Evolutionary conservation across 228 moss, liverwort and hornwort species (phyloP).

Genomic region (Sphagnum fallax): DNA sequence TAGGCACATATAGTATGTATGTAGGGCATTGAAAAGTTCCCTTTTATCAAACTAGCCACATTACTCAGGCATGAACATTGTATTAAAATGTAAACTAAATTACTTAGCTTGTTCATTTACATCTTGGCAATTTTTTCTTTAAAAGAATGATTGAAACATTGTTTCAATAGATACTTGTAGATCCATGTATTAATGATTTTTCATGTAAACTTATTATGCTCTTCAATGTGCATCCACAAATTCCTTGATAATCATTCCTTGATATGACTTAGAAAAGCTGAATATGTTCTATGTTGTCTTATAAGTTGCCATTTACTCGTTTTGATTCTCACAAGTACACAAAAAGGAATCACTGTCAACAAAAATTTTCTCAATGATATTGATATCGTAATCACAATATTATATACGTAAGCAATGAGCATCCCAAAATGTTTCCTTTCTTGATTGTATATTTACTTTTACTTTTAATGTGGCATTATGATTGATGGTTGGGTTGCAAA

Average conservation of each 20-base stretch:
- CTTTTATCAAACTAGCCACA: too few species aligned
- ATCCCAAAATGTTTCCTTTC: background rate
- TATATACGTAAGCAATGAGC: slow-evolving; percentile 29
- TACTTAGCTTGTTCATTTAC: too few species aligned
- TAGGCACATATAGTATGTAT: too few species aligned
- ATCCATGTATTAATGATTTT: too few species aligned
- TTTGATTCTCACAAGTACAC: slow-evolving; percentile 20
- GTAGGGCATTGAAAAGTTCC: too few species aligned
- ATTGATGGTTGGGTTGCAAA: background rate
- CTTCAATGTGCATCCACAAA: background rate
- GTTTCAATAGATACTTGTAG: too few species aligned
- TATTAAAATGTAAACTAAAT: too few species aligned
- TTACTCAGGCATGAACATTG: too few species aligned
- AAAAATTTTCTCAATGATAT: accelerated
- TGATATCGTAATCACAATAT: slow-evolving; percentile 13
- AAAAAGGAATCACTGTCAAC: too few species aligned
- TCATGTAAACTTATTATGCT: background rate
- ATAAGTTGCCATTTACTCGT: slow-evolving; percentile 17
- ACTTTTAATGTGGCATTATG: background rate
- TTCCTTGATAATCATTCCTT: slow-evolving; percentile 5
- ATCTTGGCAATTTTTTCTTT: too few species aligned
- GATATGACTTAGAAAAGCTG: slow-evolving; percentile 22
- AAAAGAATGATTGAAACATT: too few species aligned
- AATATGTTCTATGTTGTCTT: slow-evolving; percentile 22
- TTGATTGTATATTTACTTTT: background rate